A percentile compares a stretch with the other conserved stretches of the same genome.
Evolutionary conservation across 2,329 filamentous ascomycete species (phyloP).

Genomic region (Nemania abortiva): DNA sequence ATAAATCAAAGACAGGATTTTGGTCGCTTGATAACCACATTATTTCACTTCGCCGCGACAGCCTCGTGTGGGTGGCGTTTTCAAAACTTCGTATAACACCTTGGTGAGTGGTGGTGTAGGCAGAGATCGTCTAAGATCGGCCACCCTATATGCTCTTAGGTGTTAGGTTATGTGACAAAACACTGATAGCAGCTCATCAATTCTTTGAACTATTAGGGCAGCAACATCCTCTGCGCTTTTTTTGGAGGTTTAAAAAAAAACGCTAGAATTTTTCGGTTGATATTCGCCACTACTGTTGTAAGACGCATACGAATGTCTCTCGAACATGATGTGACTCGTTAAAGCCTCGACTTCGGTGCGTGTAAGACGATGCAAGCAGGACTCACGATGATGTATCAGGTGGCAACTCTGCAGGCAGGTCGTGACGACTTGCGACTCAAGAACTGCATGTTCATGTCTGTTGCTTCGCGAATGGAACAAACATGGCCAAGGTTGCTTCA

Average conservation of each 20-base stretch:
- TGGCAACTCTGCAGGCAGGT: slow-evolving; percentile 32
- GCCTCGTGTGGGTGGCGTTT: slow-evolving; percentile 28
- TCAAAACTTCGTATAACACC: slow-evolving; percentile 6
- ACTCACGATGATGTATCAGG: slow-evolving; percentile 35
- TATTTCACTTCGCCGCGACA: slow-evolving; percentile 20
- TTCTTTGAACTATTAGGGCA: slow-evolving; percentile 3
- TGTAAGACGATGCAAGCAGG: slow-evolving; percentile 28
- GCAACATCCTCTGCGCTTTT: neutral
- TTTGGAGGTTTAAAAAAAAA: neutral
- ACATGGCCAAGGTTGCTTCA: slow-evolving; percentile 33
- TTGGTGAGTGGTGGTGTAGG: slow-evolving; percentile 2
- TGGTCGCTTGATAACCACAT: slow-evolving; percentile 18
- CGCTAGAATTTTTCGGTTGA: neutral
- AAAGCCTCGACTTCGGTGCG: slow-evolving; percentile 7
- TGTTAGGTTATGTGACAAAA: slow-evolving; percentile 8
- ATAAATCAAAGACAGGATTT: slow-evolving; percentile 4
- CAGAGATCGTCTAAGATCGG: slow-evolving; percentile 25
- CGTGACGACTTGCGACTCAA: slow-evolving; percentile 29
- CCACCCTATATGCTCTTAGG: slow-evolving; percentile 1
- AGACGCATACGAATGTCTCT: slow-evolving; percentile 13
- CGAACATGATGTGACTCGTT: slow-evolving; percentile 21
- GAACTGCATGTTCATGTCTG: slow-evolving; percentile 36
- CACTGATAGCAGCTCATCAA: slow-evolving; percentile 1
- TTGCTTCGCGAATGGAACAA: slow-evolving; percentile 33
- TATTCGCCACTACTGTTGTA: slow-evolving; percentile 12